phyloP scores from a whole-genome alignment of 139 green algal genomes.

The Cymbomonas tetramitiformis region DNA sequence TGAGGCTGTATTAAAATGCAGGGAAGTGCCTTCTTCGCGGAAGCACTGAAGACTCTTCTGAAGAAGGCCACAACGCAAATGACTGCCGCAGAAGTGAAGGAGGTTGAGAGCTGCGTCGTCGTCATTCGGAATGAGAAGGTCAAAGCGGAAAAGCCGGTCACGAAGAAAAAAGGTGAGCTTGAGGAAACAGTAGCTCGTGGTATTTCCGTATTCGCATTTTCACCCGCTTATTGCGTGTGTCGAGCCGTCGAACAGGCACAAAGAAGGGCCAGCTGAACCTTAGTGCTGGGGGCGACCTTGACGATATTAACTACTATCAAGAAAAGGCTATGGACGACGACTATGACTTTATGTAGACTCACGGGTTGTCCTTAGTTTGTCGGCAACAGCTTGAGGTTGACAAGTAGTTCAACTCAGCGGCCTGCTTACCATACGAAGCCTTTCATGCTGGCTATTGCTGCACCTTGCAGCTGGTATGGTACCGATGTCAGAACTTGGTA shows the following conservation, averaged over 20 bases:
- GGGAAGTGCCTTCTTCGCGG: conserved; percentile 7
- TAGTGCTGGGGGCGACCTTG: conserved; percentile 6
- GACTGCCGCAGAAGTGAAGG: conserved; percentile 16
- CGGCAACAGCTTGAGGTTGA: too few species aligned
- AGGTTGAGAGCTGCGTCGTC: conserved; percentile 16
- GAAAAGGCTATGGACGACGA: neutral
- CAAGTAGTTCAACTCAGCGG: too few species aligned
- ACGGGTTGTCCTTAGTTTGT: neutral
- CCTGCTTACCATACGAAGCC: too few species aligned
- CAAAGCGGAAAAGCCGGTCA: conserved; percentile 19
- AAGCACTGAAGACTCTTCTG: conserved; percentile 13
- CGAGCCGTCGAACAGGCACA: too few species aligned
- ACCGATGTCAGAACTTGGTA: too few species aligned
- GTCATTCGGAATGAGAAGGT: conserved; percentile 21
- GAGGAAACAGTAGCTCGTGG: too few species aligned
- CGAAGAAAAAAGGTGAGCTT: conserved; percentile 8
- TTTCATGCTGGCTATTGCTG: too few species aligned
- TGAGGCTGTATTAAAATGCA: too few species aligned
- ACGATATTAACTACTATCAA: conserved; percentile 16
- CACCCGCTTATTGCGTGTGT: too few species aligned
- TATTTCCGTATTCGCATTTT: too few species aligned
- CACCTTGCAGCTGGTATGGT: too few species aligned
- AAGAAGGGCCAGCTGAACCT: conserved; percentile 18
- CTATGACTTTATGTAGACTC: conserved; percentile 18
- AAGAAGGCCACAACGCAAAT: conserved; percentile 9